Base-by-base conservation (phyloP, 140 eudicot genomes). In the Oenanthe javanica region DNA sequence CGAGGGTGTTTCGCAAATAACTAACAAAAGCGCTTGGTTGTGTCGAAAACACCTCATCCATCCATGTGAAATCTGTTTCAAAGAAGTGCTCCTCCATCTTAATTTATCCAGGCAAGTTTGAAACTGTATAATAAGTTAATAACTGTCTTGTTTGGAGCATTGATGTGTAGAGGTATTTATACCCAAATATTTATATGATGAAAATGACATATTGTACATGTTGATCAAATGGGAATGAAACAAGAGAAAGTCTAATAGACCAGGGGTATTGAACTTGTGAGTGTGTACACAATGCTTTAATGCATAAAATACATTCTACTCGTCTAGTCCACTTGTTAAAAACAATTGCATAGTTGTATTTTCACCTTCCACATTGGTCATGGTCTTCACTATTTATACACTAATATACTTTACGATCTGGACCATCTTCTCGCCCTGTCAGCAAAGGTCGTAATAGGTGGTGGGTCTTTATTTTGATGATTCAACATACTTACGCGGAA, bases 1-100 rank as follows among this genome's bases (percentile, higher is more conserved):
- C 0, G 36, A 61, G 36, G n/a, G 8, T n/a, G 36, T 61, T 55
- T 31, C 45, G 18, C 31, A 49, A 13, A 71, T 78, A 86, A 23
- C 67, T 64, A 7, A 70, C 83, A 54, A 86, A 86, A 63, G 85
- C 89, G 55, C 87, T 83, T 47, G 25, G 79, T 7, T 83, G 75
- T 43, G 18, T 85, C 47, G 45, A 21, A 64, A 55, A 0, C 2
- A 27, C 46, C 27, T 77, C 87, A 0, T 52, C 79, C 3, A 72
- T 48, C 81, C 84, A 63, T 0, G 50, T 0, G 8, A 48, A 1
- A 15, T 64, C 76, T 15, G 55, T 59, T 25, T 73, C 14, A 46
- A 77, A 67, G 59, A 31, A 31, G 31, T 31, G 31, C 31, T 31
- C 31, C 3, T 86, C 86, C 89, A 83, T 86, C 55, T 19, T n/a